A percentile compares a stretch with the other conserved stretches of the same genome.
phyloP scores from a whole-genome alignment of 2,329 filamentous ascomycete species.

The Penicillium expansum region DNA sequence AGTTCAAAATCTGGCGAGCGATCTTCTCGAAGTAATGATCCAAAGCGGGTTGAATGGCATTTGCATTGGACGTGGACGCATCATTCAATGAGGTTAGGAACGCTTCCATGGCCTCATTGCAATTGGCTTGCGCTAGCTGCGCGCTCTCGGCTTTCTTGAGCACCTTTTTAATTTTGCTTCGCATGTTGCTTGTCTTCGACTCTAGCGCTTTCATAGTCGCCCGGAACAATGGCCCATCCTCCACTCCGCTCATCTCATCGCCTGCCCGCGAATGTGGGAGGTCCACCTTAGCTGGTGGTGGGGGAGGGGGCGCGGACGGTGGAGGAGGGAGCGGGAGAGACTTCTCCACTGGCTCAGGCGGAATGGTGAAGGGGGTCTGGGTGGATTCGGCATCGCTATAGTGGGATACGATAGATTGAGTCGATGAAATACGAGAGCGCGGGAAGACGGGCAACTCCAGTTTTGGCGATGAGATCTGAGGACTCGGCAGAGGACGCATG shows the following conservation, averaged over 20 bases:
- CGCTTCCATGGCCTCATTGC: slow-evolving; percentile 77
- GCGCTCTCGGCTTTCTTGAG: slow-evolving; percentile 91
- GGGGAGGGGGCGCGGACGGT: slow-evolving; percentile 26
- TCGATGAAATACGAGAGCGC: slow-evolving; percentile 77
- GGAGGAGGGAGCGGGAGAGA: slow-evolving; percentile 20
- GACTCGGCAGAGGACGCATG: slow-evolving; percentile 41
- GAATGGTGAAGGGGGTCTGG: slow-evolving; percentile 31
- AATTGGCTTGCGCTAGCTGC: slow-evolving; percentile 71
- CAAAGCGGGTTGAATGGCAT: slow-evolving; percentile 92
- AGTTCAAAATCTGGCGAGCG: slow-evolving; percentile 80
- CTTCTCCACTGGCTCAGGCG: slow-evolving; percentile 31
- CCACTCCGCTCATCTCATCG: slow-evolving; percentile 78
- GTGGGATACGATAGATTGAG: slow-evolving; percentile 81
- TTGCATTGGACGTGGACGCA: slow-evolving; percentile 84
- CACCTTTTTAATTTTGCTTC: slow-evolving; percentile 91
- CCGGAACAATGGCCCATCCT: slow-evolving; percentile 92
- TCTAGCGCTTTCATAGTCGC: slow-evolving; percentile 96
- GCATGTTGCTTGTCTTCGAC: slow-evolving; percentile 94
- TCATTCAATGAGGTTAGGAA: slow-evolving; percentile 87
- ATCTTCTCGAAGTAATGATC: slow-evolving; percentile 99
- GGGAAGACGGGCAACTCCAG: slow-evolving; percentile 71
- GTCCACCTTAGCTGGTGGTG: slow-evolving; percentile 70
- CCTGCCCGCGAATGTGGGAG: slow-evolving; percentile 79
- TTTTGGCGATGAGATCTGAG: slow-evolving; percentile 67
- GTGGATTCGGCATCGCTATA: slow-evolving; percentile 66